Base-by-base conservation (phyloP, 768 basidiomycete species). In the Fomitopsis serialis region DNA sequence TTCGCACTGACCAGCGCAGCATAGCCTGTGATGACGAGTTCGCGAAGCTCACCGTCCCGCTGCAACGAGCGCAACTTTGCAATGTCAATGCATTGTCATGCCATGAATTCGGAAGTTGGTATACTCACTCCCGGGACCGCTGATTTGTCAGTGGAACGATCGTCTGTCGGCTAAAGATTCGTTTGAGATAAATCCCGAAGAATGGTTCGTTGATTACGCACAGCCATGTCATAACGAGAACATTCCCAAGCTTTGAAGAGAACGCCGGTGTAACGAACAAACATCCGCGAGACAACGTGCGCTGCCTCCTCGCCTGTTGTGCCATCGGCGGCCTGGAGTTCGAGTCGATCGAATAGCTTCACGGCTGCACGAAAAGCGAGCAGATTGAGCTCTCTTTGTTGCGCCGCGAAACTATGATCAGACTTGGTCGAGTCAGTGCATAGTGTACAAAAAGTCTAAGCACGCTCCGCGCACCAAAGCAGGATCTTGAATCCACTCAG, bases 1-100 rank as follows among this genome's bases (percentile, higher is more conserved):
- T 96, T 96, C 12, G 91, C 81, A 32, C 78, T 80, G 52, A 96
- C 84, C 6, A 96, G 74, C 56, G 92, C 85, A 0, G 92, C 80
- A 7, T 96, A 78, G 1, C 88, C 90, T 5, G 82, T 78, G 54
- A 95, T 88, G 42, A 91, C 84, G 15, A 90, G 72, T 54, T 91
- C 86, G 13, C 87, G 81, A 37, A 91, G 69, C 53, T 87, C 84
- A 0, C 60, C 58, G 19, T 68, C 67, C 32, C 63, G 54, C 56
- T 69, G 58, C 29, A 55, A 44, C 2, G 52, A 23, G 37, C 62
- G 63, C 3, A 58, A 10, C 66, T 66, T 34, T 45, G 27, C 24
- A 34, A 27, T 27, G 19, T 11, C 11, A 37, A 19, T 32, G 17
- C 46, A 34, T 15, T 3, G 27, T 4, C n/a, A 40, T 17, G 7